These are phyloP conservation scores for Euphorbia lathyris DNA, from an alignment of 345 rosid species.

Conservation along the genomic window DNA sequence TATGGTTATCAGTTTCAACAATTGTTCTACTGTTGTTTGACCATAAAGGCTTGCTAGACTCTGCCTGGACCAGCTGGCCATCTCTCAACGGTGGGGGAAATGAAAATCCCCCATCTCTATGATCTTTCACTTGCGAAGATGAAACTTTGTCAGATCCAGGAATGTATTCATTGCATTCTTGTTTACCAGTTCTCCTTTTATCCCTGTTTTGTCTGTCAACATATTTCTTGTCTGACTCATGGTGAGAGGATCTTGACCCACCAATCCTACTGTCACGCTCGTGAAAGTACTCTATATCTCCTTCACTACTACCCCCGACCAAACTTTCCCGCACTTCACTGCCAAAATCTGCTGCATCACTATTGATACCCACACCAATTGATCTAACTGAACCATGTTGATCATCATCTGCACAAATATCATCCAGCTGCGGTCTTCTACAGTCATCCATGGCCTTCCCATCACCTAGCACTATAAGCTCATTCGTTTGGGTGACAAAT, in stretches of 20 bases:
- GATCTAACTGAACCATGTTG: constrained; percentile 95
- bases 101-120: constrained; percentile 66
- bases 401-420: constrained; percentile 68
- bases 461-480: constrained; percentile 56
- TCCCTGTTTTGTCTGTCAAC: constrained; percentile 41
- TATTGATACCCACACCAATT: constrained; percentile 92
- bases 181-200: constrained; percentile 46
- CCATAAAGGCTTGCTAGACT: constrained; percentile 68
- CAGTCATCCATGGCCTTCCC: constrained; percentile 46
- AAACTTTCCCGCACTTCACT: constrained; percentile 87
- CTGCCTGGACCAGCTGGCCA: constrained; percentile 47
- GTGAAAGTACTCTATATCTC: constrained; percentile 72
- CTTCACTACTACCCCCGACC: constrained; percentile 91
- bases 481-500: constrained; percentile 82
- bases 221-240: constrained; percentile 52
- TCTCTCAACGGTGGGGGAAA: constrained; percentile 68
- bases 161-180: constrained; percentile 38
- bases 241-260: constrained; percentile 45
- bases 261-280: constrained; percentile 61
- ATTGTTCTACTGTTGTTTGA: constrained; percentile 49
- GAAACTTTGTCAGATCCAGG: constrained; percentile 49
- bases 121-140: constrained; percentile 42
- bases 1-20: constrained; percentile 45
- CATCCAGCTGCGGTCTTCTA: constrained; percentile 50
- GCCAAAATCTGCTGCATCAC: constrained; percentile 93